phyloP scores from a whole-genome alignment of 805 yeast genomes.

The Yarrowia yakushimensis region DNA sequence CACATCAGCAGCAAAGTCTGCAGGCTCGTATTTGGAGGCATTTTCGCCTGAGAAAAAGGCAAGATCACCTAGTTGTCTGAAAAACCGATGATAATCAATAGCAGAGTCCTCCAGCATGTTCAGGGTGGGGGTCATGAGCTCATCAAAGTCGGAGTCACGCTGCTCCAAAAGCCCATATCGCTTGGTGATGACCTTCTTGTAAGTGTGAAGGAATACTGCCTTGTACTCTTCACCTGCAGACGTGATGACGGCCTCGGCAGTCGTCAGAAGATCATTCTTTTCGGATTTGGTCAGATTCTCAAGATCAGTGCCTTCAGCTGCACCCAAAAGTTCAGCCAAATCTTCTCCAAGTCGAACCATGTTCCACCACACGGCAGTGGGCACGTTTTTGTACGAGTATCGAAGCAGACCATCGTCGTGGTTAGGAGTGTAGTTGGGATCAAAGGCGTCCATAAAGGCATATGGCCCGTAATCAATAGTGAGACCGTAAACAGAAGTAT shows the following conservation, averaged over 20 bases:
- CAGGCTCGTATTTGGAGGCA: constrained; percentile 19
- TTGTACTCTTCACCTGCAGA: constrained; percentile 64
- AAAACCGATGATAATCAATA: constrained; percentile 78
- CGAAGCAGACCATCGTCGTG: constrained; percentile 73
- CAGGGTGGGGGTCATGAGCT: constrained; percentile 56
- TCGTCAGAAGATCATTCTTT: constrained; percentile 43
- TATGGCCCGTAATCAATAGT: constrained; percentile 95
- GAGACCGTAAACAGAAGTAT: constrained; percentile 83
- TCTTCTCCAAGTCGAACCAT: constrained; percentile 79
- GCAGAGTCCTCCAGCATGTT: constrained; percentile 57
- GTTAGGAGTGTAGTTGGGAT: constrained; percentile 81
- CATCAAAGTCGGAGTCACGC: constrained; percentile 39
- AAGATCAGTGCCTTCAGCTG: constrained; percentile 52
- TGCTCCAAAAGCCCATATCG: constrained; percentile 63
- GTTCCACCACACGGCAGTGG: constrained; percentile 91
- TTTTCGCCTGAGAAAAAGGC: constrained; percentile 41
- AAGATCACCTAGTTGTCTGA: constrained; percentile 56
- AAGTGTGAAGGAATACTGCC: constrained; percentile 54
- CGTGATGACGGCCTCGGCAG: constrained; percentile 63
- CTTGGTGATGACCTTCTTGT: constrained; percentile 53
- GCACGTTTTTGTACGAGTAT: constrained; percentile 80
- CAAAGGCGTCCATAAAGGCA: constrained; percentile 80
- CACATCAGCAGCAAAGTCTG: constrained; percentile 27
- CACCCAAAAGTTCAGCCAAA: constrained; percentile 75
- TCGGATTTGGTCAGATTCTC: constrained; percentile 34